These are phyloP conservation scores for Trichopus zeylanicus DNA, from an alignment of 116 monocot genomes.

Conservation along the genomic window DNA sequence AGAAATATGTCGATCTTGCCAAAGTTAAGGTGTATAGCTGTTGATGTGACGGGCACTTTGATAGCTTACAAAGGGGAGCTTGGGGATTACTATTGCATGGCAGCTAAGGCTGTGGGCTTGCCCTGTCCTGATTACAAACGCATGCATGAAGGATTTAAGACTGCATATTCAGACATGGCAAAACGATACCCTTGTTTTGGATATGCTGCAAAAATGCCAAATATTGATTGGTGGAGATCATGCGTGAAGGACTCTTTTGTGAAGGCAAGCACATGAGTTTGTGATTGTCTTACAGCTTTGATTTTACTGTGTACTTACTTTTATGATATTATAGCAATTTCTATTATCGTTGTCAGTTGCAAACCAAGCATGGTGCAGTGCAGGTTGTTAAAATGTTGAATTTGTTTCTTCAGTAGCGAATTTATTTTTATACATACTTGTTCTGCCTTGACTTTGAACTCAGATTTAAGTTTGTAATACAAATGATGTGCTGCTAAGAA, in stretches of 20 bases:
- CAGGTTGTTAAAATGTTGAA: no score
- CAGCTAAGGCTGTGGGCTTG: constrained; percentile 88
- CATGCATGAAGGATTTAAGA: constrained; percentile 97
- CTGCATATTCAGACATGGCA: constrained; percentile 86
- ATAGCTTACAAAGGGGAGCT: constrained; percentile 98
- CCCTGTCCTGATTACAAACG: constrained; percentile 89
- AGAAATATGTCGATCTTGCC: constrained; percentile 63
- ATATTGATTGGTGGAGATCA: constrained; percentile 88
- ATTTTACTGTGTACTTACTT: no score
- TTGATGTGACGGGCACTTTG: constrained; percentile 92
- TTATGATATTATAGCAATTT: no score
- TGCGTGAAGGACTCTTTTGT: constrained; percentile 93
- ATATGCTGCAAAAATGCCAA: constrained; percentile 75
- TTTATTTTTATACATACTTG: no score
- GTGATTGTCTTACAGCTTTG: no score
- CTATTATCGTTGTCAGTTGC: no score
- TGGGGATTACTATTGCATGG: constrained; percentile 99
- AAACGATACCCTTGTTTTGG: constrained; percentile 88
- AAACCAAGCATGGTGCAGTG: no score
- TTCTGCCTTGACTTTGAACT: no score
- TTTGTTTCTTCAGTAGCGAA: no score
- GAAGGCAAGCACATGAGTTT: constrained; percentile 45
- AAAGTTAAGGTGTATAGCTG: constrained; percentile 76
- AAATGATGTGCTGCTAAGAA: no score
- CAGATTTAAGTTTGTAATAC: no score